phyloP scores from a whole-genome alignment of 2,329 filamentous ascomycete species.

The Pseudogymnoascus sp. region DNA sequence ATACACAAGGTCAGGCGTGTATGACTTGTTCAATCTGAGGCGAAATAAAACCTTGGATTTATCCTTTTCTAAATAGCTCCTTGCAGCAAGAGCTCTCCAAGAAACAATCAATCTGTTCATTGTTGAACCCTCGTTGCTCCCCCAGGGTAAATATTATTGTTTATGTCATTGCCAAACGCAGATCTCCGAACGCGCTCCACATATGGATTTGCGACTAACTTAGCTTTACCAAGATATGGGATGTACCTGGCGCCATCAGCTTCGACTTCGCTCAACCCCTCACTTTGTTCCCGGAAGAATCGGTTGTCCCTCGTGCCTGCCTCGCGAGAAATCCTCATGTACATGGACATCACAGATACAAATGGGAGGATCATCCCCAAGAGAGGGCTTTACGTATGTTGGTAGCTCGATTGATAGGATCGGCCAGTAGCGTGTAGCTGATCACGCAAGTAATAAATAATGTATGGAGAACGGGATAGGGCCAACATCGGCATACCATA shows the following conservation, averaged over 20 bases:
- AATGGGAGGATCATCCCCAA: neutral
- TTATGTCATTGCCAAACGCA: conserved; percentile 5
- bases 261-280: conserved; percentile 1
- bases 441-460: conserved; percentile 7
- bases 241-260: conserved; percentile 4
- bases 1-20: neutral
- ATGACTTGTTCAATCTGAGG: neutral
- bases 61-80: neutral
- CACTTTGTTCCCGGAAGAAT: conserved; percentile 4
- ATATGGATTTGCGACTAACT: conserved; percentile 5
- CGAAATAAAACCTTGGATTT: neutral
- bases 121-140: neutral
- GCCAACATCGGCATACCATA: neutral
- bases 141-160: neutral
- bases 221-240: conserved; percentile 1
- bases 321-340: neutral
- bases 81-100: neutral
- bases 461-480: neutral
- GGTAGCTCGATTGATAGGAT: conserved; percentile 5
- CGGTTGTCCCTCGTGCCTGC: conserved; percentile 6
- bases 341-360: neutral
- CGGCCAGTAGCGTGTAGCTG: conserved; percentile 1
- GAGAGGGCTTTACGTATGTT: neutral
- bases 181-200: conserved; percentile 4
- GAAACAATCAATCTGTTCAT: neutral